Evolutionary conservation across 352 stramenopile genomes (phyloP).

Genomic region (Hyaloperonospora arabidopsidis): DNA sequence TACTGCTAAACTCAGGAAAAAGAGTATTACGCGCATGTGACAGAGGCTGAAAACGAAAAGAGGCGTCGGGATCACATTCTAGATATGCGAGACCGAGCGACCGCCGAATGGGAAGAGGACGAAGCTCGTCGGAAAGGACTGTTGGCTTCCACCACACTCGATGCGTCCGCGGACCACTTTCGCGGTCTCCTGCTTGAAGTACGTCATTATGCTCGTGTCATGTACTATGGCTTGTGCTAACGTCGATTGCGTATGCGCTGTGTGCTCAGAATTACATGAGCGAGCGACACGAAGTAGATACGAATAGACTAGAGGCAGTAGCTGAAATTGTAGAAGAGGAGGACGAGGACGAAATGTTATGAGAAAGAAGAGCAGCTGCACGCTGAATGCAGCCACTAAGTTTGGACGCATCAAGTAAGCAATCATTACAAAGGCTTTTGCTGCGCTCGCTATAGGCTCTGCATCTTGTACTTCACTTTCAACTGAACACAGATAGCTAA

Average conservation of each 20-base stretch:
- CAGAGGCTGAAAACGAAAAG: conserved; percentile 75
- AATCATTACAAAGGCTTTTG: conserved; percentile 9
- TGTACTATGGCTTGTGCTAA: not conserved
- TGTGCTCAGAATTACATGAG: conserved; percentile 58
- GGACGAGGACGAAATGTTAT: conserved; percentile 27
- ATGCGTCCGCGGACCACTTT: conserved; percentile 51
- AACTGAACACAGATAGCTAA: not conserved
- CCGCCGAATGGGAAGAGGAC: conserved; percentile 72
- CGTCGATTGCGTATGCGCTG: conserved; percentile 1
- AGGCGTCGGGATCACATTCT: conserved; percentile 61
- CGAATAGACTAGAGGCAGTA: conserved; percentile 26
- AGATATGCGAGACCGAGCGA: conserved; percentile 57
- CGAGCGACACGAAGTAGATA: conserved; percentile 65
- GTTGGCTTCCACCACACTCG: conserved; percentile 44
- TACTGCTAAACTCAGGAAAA: conserved; percentile 37
- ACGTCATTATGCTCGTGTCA: conserved; percentile 5
- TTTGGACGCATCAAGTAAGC: conserved; percentile 6
- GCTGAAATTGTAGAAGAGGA: conserved; percentile 28
- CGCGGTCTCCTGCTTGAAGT: conserved; percentile 65
- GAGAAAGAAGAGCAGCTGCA: conserved; percentile 6
- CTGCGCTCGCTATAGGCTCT: conserved; percentile 1
- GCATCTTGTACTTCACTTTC: conserved; percentile 11
- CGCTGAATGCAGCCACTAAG: not conserved
- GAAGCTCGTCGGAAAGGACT: conserved; percentile 58
- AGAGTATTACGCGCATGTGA: conserved; percentile 68